A percentile compares a stretch with the other conserved stretches of the same genome.
phyloP scores from a whole-genome alignment of 768 basidiomycete genomes.

The Xerocomellus intermedius region DNA sequence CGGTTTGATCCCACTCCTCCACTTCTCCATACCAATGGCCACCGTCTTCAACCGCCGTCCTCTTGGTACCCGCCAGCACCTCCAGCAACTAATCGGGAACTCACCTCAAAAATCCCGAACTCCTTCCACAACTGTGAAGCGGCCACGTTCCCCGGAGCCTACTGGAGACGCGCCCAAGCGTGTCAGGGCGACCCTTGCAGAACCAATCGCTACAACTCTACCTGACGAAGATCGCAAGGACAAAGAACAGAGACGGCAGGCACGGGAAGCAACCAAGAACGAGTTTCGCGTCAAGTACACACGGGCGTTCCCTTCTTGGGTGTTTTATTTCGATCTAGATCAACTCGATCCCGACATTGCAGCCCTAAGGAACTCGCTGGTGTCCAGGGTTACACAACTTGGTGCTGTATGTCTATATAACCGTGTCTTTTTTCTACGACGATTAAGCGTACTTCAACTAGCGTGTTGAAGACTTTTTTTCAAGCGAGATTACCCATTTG shows the following conservation, averaged over 20 bases:
- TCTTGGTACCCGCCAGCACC: conserved; percentile 41
- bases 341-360: conserved; percentile 38
- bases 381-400: conserved; percentile 58
- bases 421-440: background rate
- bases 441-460: conserved; percentile 32
- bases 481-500: conserved; percentile 81
- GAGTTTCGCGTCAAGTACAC: conserved; percentile 85
- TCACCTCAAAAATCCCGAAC: conserved; percentile 37
- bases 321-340: conserved; percentile 82
- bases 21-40: conserved; percentile 36
- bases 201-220: conserved; percentile 19
- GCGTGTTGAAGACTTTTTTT: conserved; percentile 89
- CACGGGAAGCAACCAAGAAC: conserved; percentile 54
- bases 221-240: conserved; percentile 42
- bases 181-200: conserved; percentile 34
- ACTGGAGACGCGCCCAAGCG: conserved; percentile 44
- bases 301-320: conserved; percentile 79
- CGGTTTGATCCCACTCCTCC: background rate
- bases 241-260: conserved; percentile 47
- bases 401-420: conserved; percentile 64
- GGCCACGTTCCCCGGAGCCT: conserved; percentile 52
- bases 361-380: conserved; percentile 42
- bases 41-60: conserved; percentile 47
- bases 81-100: conserved; percentile 34
- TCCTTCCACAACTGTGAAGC: conserved; percentile 39